A percentile compares a stretch with the other conserved stretches of the same genome.
phyloP scores from a whole-genome alignment of 345 rosid species.

The Gossypium rotundifolium region DNA sequence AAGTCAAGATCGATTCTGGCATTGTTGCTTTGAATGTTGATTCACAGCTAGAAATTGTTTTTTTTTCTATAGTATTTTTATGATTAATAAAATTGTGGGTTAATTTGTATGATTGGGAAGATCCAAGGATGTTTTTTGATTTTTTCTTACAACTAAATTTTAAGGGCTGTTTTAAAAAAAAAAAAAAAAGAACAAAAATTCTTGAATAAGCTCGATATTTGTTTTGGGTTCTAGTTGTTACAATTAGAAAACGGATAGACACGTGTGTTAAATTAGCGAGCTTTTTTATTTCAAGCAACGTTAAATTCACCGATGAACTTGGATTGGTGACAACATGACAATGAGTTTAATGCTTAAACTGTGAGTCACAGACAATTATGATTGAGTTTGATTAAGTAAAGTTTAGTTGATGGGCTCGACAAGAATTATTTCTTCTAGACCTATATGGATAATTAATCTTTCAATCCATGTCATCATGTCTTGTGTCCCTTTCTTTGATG shows the following conservation, averaged over 20 bases:
- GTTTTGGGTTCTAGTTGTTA: background rate
- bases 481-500: no score
- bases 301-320: background rate
- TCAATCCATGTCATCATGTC: background rate
- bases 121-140: constrained; percentile 11
- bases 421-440: background rate
- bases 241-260: background rate
- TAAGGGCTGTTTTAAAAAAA: background rate
- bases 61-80: background rate
- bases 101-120: constrained; percentile 1
- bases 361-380: background rate
- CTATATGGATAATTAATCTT: background rate
- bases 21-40: constrained; percentile 19
- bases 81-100: background rate
- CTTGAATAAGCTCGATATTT: background rate
- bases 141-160: background rate
- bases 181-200: background rate
- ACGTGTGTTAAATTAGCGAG: background rate
- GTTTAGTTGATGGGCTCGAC: background rate
- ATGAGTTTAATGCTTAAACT: background rate
- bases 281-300: background rate
- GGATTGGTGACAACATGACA: background rate
- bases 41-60: background rate
- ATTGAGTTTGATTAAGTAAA: background rate
- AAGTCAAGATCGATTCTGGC: constrained; percentile 39